A percentile compares a stretch with the other conserved stretches of the same genome.
Evolutionary conservation across 176 grass and related monocot genomes (phyloP).

Genomic region (Phyllostachys edulis): DNA sequence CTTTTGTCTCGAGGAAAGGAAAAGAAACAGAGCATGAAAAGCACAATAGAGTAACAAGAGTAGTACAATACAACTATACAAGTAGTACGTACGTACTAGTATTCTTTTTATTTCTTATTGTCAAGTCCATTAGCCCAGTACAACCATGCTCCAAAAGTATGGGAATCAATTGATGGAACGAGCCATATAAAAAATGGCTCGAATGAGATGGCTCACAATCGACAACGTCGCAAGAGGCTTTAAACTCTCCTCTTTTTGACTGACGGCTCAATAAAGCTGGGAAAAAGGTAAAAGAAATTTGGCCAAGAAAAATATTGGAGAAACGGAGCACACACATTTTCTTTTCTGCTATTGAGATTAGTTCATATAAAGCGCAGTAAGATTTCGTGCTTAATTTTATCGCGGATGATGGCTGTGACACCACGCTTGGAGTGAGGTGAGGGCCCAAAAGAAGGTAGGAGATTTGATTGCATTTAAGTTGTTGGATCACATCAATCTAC

Average conservation of each 20-base stretch:
- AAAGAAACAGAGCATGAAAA: background rate
- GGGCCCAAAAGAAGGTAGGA: background rate
- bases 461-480: slow-evolving; percentile 23
- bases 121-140: background rate
- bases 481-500: slow-evolving; percentile 15
- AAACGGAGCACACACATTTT: background rate
- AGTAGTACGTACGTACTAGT: background rate
- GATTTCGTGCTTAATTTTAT: slow-evolving; percentile 27
- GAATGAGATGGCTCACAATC: slow-evolving; percentile 4
- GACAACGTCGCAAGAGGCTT: background rate
- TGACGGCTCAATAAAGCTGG: slow-evolving; percentile 23
- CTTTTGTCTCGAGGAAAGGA: background rate
- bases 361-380: slow-evolving; percentile 21
- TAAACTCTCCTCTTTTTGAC: slow-evolving; percentile 43
- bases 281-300: slow-evolving; percentile 31
- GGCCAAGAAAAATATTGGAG: slow-evolving; percentile 11
- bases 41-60: background rate
- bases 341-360: slow-evolving; percentile 18
- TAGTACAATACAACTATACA: background rate
- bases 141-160: slow-evolving; percentile 49
- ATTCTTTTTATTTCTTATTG: slow-evolving; percentile 10
- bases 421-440: slow-evolving; percentile 5
- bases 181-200: background rate
- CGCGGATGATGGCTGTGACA: background rate
- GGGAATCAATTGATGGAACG: slow-evolving; percentile 40